These are phyloP conservation scores for Flaveria robusta DNA, from an alignment of 129 eudicot genomes.

Conservation along the genomic window DNA sequence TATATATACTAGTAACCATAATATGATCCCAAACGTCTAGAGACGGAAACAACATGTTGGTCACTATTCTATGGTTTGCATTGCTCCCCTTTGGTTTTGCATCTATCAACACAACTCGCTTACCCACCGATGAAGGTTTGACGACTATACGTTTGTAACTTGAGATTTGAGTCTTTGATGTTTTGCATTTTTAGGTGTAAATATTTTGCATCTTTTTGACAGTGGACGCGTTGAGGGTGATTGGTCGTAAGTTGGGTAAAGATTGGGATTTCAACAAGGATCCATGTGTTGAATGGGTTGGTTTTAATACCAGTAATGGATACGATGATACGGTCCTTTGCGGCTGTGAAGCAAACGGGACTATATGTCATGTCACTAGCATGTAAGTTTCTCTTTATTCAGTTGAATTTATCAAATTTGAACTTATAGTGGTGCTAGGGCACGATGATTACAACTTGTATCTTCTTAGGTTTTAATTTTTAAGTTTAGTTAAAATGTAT, in stretches of 20 bases:
- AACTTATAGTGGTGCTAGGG: no score
- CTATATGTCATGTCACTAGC: conserved; percentile 29
- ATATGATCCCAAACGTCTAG: neutral
- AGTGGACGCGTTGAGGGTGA: conserved; percentile 47
- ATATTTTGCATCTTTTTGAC: neutral
- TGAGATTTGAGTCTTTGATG: neutral
- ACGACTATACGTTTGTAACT: neutral
- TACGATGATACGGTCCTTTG: conserved; percentile 6
- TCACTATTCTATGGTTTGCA: conserved; percentile 14
- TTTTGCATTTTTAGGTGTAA: neutral
- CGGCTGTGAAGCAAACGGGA: conserved; percentile 7
- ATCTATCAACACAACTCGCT: conserved; percentile 32
- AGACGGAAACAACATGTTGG: conserved; percentile 18
- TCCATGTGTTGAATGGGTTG: conserved; percentile 40
- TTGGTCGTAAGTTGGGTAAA: conserved; percentile 56
- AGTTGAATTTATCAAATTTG: neutral
- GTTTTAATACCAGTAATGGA: neutral
- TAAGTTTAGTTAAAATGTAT: neutral
- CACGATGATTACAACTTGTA: no score
- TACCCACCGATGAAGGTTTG: conserved; percentile 8
- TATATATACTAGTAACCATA: neutral
- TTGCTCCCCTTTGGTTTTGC: conserved; percentile 32
- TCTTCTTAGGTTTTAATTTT: neutral
- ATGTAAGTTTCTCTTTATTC: conserved; percentile 12
- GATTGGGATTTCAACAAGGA: conserved; percentile 58